Conservation (phyloP, 2,329 filamentous ascomycete genomes). For the Penicillium psychrosexuale region DNA sequence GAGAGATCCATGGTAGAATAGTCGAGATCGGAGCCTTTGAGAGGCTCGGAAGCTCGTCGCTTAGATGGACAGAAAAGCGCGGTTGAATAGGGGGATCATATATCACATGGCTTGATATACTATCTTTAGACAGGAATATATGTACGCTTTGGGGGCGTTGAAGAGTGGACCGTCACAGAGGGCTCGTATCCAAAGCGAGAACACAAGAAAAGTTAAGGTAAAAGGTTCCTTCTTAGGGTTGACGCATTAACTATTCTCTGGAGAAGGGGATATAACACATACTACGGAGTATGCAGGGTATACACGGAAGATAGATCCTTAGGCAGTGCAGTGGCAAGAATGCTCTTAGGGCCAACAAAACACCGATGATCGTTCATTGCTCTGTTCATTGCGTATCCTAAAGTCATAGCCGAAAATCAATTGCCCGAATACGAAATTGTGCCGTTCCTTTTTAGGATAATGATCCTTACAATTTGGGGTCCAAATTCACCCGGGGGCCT, state of each 20-base stretch:
- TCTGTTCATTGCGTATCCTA: background rate
- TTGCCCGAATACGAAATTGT: background rate
- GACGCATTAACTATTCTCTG: background rate
- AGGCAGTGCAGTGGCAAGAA: background rate
- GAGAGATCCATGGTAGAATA: constrained; percentile 33
- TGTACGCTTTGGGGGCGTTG: constrained; percentile 1
- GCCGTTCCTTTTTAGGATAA: background rate
- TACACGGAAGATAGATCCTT: background rate
- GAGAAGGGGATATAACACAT: background rate
- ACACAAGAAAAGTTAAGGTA: background rate
- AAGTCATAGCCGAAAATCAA: background rate
- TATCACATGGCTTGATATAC: background rate
- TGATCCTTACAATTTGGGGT: constrained; percentile 1
- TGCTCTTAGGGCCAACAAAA: background rate
- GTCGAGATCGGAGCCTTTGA: background rate
- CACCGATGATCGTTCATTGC: background rate
- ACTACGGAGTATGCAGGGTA: background rate
- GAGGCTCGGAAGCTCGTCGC: constrained; percentile 1
- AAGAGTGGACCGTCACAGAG: constrained; percentile 9
- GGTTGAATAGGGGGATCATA: background rate
- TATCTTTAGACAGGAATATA: constrained; percentile 15
- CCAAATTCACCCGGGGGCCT: background rate
- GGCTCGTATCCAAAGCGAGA: constrained; percentile 15
- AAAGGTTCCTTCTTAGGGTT: background rate
- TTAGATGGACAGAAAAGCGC: constrained; percentile 10